Base-by-base conservation (phyloP, 2,329 filamentous ascomycete species). In the Apiospora koreana region DNA sequence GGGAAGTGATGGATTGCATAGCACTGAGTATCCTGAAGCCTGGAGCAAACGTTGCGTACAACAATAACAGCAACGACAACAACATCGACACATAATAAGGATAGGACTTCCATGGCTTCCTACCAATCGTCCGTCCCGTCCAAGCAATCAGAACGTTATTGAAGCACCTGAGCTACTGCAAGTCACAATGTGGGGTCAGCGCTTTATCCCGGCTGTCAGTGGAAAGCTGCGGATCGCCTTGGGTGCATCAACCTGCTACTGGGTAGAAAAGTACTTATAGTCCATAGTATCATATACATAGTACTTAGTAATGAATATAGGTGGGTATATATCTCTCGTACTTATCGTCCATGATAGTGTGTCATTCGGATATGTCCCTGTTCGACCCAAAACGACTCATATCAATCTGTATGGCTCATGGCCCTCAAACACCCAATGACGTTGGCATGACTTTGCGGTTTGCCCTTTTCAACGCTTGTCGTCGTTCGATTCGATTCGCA, bases 151-250 rank as follows among this genome's bases (percentile, higher is more conserved):
- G 54, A 23, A 38, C 18, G 54, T 38, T 62, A 38, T 62, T 62
- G 54, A 62, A 38, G 54, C 54, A 38, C 54, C 54, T 62, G 54
- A 62, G 54, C 54, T 62, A 62, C 54, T 62, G 54, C 54, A 62
- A 62, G 54, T 38, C 54, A 62, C 31, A 35, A 18, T 58, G 54
- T 38, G 54, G 54, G 54, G 54, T 38, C 54, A 31, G 31, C 54
- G 54, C 54, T 62, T 62, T 62, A 62, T 62, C 31, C 31, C 54
- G 54, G 54, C 54, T 62, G 31, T 62, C 50, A 35, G 18, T 58
- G 50, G 50, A 58, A 58, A 58, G 50, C 31, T 62, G 54, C 54
- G 54, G 54, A 62, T 62, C 31, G 21, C 28, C 28, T n/a, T 58
- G 31, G 50, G 50, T 18, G n/a, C n/a, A n/a, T n/a, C n/a, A n/a